Conservation (phyloP, 2,329 filamentous ascomycete genomes). For the Colletotrichum costaricense region DNA sequence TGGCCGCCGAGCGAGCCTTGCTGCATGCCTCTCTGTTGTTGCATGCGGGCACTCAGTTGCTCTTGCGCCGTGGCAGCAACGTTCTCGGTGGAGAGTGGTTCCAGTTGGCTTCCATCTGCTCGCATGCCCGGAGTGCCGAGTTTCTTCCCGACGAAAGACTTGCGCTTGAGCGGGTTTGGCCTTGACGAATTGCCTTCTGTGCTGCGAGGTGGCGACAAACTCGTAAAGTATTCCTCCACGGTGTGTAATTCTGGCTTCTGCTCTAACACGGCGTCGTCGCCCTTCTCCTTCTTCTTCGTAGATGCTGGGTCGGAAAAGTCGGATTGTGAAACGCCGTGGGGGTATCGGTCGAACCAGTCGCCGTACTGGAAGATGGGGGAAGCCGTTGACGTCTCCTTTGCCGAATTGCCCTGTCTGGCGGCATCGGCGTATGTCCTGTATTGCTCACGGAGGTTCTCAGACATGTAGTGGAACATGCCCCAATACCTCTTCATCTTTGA, state of each 20-base stretch:
- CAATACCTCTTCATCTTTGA: conserved; percentile 97
- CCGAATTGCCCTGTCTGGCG: conserved; percentile 73
- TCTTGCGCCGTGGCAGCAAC: conserved; percentile 50
- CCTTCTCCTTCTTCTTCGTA: conserved; percentile 77
- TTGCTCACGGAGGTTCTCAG: conserved; percentile 89
- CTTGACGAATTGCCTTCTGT: conserved; percentile 46
- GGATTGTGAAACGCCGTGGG: conserved; percentile 86
- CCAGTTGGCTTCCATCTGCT: conserved; percentile 36
- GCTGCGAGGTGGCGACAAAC: conserved; percentile 74
- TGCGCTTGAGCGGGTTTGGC: conserved; percentile 46
- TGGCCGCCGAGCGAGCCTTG: conserved; percentile 53
- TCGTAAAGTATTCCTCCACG: conserved; percentile 93
- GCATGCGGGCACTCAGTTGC: conserved; percentile 48
- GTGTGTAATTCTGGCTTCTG: conserved; percentile 92
- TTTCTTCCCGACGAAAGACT: conserved; percentile 50
- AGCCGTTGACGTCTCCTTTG: conserved; percentile 58
- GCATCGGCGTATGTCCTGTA: conserved; percentile 88
- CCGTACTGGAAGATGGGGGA: conserved; percentile 90
- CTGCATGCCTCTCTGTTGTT: conserved; percentile 55
- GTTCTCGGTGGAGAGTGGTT: conserved; percentile 37
- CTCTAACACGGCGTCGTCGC: conserved; percentile 88
- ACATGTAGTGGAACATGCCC: conserved; percentile 99
- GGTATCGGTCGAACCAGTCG: conserved; percentile 97
- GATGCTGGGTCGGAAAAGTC: conserved; percentile 84
- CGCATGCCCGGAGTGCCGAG: conserved; percentile 33